Evolutionary conservation across 345 rosid genomes (phyloP), one percentile per base, ranked within the genome.

Genomic region (Camelina hispida): DNA sequence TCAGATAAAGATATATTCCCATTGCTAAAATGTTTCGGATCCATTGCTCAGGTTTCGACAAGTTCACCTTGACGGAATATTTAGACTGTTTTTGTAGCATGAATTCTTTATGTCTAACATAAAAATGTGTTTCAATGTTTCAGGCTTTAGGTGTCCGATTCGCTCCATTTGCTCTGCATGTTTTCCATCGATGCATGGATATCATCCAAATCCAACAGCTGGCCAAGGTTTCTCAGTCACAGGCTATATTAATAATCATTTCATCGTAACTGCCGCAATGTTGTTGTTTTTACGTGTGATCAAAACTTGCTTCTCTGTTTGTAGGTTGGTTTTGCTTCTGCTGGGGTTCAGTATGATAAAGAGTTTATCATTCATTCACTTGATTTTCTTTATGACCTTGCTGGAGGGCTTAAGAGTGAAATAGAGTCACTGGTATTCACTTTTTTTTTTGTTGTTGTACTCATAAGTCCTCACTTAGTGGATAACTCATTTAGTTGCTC

Each of bases 1-100:
- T 82, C 89, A 54, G 97, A 91, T 77, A 90, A 86, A 81, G 97
- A 94, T 69, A 84, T 94, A 46, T 87, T 91, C 82, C 96, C 97
- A 15, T 78, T 94, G 78, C 84, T 91, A 2, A 95, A 88, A 79
- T 91, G 98, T 79, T 94, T 94, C 80, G 86, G 97, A 66, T 91
- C 95, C 65, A 85, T 94, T 76, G 93, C 96, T 74, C 94, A 88
- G 91, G 98, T 91, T 67, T n/a, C 9, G 3, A 46, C 18, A 46
- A 46, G 51, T 46, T 46, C 48, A 54, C 30, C 47, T 73, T 54
- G 59, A 46, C 18, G 2, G 50, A 12, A 50, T 48, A 11, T 38
- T 28, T 43, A 53, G 48, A 34, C 52, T 23, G 6, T 34, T 18
- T 34, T 18, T 28, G 44, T 17, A 37, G 16, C 62, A 48, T 66